These are phyloP conservation scores for Candida labiduridarum DNA, from an alignment of 1,139 yeast genomes.

Conservation along the genomic window DNA sequence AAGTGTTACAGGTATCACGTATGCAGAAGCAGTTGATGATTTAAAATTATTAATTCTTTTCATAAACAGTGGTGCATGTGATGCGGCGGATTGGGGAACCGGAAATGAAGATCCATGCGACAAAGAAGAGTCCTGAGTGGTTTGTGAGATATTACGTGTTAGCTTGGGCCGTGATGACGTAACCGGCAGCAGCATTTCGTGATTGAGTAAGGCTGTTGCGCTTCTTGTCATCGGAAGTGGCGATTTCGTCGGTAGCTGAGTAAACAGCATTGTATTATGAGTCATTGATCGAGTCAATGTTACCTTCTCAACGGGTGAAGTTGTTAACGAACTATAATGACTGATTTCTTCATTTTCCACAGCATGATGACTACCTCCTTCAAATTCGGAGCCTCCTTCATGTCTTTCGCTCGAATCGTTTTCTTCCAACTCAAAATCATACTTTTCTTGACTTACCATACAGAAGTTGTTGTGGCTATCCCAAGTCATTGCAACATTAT, in stretches of 20 bases:
- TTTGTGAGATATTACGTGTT: constrained; percentile 37
- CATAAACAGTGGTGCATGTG: constrained; percentile 1
- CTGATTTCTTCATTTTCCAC: constrained; percentile 5
- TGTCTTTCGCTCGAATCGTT: constrained; percentile 5
- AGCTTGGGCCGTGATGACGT: constrained; percentile 28
- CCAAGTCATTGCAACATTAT: constrained; percentile 61
- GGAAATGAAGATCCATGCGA: constrained; percentile 20
- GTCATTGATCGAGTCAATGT: constrained; percentile 25
- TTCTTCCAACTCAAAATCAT: constrained; percentile 37
- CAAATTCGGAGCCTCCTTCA: constrained; percentile 4
- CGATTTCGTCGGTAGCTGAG: constrained; percentile 16
- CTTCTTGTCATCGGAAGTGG: constrained; percentile 18
- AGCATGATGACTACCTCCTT: constrained; percentile 9
- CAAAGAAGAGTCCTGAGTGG: constrained; percentile 37
- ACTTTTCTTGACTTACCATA: constrained; percentile 54
- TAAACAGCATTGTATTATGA: constrained; percentile 18
- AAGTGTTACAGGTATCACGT: constrained; percentile 45
- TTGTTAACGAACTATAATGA: constrained; percentile 19
- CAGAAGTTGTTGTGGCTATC: constrained; percentile 47
- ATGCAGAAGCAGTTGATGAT: constrained; percentile 38
- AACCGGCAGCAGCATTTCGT: constrained; percentile 13
- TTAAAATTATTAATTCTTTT: background rate
- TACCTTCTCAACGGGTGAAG: constrained; percentile 33
- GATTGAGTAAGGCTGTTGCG: constrained; percentile 3
- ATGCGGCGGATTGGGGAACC: constrained; percentile 1